phyloP scores from a whole-genome alignment of 2,329 filamentous ascomycete genomes.

The Colletotrichum spaethianum region DNA sequence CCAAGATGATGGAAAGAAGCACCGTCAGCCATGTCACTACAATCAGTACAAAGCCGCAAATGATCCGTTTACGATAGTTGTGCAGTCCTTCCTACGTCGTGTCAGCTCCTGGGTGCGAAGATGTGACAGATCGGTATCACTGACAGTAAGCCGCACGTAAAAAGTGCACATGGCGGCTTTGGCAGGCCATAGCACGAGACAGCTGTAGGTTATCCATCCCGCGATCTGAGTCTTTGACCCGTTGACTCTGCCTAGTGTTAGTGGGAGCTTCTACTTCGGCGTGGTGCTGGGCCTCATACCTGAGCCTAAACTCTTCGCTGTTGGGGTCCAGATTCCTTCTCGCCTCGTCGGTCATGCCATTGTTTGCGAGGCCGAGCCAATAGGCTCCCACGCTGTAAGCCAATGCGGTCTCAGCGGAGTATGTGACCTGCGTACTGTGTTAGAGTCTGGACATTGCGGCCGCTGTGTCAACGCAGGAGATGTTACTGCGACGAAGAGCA shows the following conservation, averaged over 20 bases:
- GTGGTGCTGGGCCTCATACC: slow-evolving; percentile 43
- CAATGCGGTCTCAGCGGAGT: slow-evolving; percentile 46
- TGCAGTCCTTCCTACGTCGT: slow-evolving; percentile 26
- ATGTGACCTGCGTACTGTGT: slow-evolving; percentile 15
- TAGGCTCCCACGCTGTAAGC: slow-evolving; percentile 56
- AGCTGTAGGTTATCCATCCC: slow-evolving; percentile 66
- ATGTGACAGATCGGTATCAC: slow-evolving; percentile 4
- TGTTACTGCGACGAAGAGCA: slow-evolving; percentile 45
- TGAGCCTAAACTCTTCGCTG: slow-evolving; percentile 60
- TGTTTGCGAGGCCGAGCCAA: slow-evolving; percentile 66
- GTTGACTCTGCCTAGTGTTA: slow-evolving; percentile 53
- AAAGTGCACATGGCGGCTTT: slow-evolving; percentile 68
- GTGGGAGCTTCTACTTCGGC: background rate
- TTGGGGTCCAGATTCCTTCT: slow-evolving; percentile 59
- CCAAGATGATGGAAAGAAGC: slow-evolving; percentile 61
- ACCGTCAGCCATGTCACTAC: slow-evolving; percentile 60
- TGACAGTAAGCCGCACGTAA: slow-evolving; percentile 64
- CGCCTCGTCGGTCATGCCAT: slow-evolving; percentile 67
- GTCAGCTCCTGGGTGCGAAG: slow-evolving; percentile 7
- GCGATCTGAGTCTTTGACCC: slow-evolving; percentile 68
- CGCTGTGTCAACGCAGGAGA: slow-evolving; percentile 16
- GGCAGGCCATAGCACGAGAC: slow-evolving; percentile 63
- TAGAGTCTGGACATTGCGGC: background rate
- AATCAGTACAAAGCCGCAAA: slow-evolving; percentile 60
- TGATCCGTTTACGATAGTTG: slow-evolving; percentile 53